phyloP scores from a whole-genome alignment of 2,329 filamentous ascomycete species.

The Neurospora sp. region DNA sequence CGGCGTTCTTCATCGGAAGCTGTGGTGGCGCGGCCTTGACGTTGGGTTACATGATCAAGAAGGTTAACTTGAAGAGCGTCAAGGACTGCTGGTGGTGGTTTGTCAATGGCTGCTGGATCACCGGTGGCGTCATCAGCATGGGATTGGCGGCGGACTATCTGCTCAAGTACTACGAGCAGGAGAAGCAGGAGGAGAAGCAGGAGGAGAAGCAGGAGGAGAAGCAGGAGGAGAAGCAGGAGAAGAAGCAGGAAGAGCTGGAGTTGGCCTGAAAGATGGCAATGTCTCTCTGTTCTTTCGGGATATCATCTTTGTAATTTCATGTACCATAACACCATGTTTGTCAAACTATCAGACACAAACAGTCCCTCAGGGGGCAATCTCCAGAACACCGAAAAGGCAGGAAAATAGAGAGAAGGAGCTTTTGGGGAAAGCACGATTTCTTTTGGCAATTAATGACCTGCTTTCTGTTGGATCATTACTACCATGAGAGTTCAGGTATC shows the following conservation, averaged over 20 bases:
- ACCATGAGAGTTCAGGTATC: constrained; percentile 18
- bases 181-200: constrained; percentile 10
- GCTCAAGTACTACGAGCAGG: constrained; percentile 33
- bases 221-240: background rate
- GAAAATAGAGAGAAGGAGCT: background rate
- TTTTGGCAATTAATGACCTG: constrained; percentile 17
- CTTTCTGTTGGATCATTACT: constrained; percentile 22
- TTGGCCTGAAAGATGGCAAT: background rate
- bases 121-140: constrained; percentile 50
- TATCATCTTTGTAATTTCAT: background rate
- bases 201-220: constrained; percentile 4
- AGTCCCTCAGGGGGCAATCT: background rate
- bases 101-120: constrained; percentile 59
- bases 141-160: constrained; percentile 52
- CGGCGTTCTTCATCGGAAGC: constrained; percentile 58
- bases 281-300: background rate
- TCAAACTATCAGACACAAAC: background rate
- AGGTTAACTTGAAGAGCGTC: constrained; percentile 55
- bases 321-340: background rate
- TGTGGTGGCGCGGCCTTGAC: constrained; percentile 55
- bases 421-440: constrained; percentile 1
- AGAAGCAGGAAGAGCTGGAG: constrained; percentile 5
- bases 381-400: background rate
- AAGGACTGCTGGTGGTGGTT: constrained; percentile 73
- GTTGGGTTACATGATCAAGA: constrained; percentile 57